A percentile compares a stretch with the other conserved stretches of the same genome.
Evolutionary conservation across 768 basidiomycete species (phyloP).

Genomic region (Rhodotorula toruloides): DNA sequence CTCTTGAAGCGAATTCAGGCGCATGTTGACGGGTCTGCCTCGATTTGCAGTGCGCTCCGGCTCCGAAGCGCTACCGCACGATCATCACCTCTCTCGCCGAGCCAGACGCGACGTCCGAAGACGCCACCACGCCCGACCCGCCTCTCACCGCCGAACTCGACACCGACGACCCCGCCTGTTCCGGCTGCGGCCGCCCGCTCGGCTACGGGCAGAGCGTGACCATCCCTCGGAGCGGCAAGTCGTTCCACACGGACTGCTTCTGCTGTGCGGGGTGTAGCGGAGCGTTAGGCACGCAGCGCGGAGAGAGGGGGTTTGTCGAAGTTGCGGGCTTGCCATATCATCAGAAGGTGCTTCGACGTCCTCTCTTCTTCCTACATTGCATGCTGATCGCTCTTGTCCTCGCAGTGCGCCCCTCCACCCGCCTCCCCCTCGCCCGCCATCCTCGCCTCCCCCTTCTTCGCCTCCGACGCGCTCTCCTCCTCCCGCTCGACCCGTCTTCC

Average conservation of each 20-base stretch:
- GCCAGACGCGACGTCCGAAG: background rate
- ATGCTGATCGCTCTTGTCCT: background rate
- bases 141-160: background rate
- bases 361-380: background rate
- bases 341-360: conserved; percentile 3
- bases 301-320: conserved; percentile 23
- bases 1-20: too few species aligned
- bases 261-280: conserved; percentile 12
- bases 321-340: conserved; percentile 11
- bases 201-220: conserved; percentile 18
- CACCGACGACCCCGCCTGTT: background rate
- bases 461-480: background rate
- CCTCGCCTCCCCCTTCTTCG: conserved; percentile 9
- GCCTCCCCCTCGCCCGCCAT: background rate
- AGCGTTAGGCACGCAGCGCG: background rate
- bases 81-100: conserved; percentile 33
- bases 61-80: conserved; percentile 10
- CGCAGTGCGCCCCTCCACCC: background rate
- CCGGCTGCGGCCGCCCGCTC: background rate
- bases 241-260: conserved; percentile 26
- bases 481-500: conserved; percentile 2
- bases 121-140: too few species aligned
- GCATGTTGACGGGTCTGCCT: background rate
- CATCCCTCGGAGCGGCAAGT: conserved; percentile 16
- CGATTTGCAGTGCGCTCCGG: conserved; percentile 16